These are phyloP conservation scores for Oenanthe sinensis DNA, from an alignment of 129 eudicot genomes.

Conservation along the genomic window DNA sequence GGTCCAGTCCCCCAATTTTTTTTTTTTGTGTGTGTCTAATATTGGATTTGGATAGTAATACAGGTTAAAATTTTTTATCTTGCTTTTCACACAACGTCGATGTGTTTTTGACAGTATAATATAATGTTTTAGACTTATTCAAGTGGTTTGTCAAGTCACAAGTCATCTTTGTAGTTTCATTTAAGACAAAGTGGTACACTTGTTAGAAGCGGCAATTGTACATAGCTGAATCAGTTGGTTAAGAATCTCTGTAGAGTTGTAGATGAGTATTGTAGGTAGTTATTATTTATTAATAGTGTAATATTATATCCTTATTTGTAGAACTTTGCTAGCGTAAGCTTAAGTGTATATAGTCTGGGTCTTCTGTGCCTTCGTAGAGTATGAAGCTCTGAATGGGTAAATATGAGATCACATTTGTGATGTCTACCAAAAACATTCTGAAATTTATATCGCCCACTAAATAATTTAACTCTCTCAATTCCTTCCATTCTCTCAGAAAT, in stretches of 20 bases:
- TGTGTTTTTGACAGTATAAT: neutral
- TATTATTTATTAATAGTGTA: neutral
- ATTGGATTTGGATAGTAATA: neutral
- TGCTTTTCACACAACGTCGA: neutral
- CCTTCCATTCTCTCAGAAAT: neutral
- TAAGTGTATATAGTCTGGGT: neutral
- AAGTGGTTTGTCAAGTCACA: neutral
- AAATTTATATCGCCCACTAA: neutral
- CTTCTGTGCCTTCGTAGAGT: neutral
- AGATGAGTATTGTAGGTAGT: neutral
- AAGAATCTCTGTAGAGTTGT: neutral
- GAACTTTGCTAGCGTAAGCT: neutral
- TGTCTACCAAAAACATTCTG: neutral
- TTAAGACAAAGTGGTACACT: neutral
- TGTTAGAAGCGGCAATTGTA: neutral
- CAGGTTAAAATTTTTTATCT: neutral
- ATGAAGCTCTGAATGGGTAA: neutral
- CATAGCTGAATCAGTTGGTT: neutral
- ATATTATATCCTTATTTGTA: neutral
- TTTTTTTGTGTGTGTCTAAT: neutral
- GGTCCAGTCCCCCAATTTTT: too few species aligned
- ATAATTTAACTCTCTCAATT: neutral
- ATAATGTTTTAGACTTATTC: neutral
- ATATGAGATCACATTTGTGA: neutral
- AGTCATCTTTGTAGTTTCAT: neutral